Evolutionary conservation across 2,329 filamentous ascomycete genomes (phyloP), one percentile per base, ranked within the genome.

Genomic region (Calonectria pseudoreteaudii): DNA sequence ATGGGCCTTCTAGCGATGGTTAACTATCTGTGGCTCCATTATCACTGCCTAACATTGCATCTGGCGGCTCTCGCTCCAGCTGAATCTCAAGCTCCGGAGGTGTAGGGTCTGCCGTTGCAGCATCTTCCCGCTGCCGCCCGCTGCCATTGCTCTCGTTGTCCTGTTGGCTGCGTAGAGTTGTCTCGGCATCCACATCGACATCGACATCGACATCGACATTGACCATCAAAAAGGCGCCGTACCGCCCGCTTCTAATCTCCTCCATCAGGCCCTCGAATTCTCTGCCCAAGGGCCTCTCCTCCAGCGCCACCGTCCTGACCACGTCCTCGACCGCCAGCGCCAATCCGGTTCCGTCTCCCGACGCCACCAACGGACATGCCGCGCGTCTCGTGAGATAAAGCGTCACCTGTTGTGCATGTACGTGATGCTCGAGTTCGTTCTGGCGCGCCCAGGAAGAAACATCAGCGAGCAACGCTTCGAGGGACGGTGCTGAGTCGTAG

Each of bases 291-390:
- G 74, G 66, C 58, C 77, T 79, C 52, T 76, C 70, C n/a, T 77
- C 80, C 49, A 82, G 77, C 56, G 81, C 78, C n/a, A 81, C 41
- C 26, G 79, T 80, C 74, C 81, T 80, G 74, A 84, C 81, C 68
- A 68, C 36, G 11, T 81, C 72, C 72, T 84, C 70, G 4, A 41
- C 60, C 18, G 78, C 71, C 9, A 71, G 44, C 20, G 79, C 74
- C 34, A 62, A 13, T 20, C 56, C 34, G 28, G 74, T 65, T 2
- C 78, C 76, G 6, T 34, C 53, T 2, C 56, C 64, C 10, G 68
- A 60, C 7, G 66, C 28, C 11, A 68, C 41, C 20, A 79, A 67
- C 18, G 66, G 66, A 6, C 76, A 70, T 10, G 58, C 16, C 20
- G 38, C 11, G 26, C 62, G 74, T 16, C 64, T 67, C 18, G 79